Evolutionary conservation across 352 stramenopile species (phyloP).

Genomic region (Pseudoperonospora humuli): DNA sequence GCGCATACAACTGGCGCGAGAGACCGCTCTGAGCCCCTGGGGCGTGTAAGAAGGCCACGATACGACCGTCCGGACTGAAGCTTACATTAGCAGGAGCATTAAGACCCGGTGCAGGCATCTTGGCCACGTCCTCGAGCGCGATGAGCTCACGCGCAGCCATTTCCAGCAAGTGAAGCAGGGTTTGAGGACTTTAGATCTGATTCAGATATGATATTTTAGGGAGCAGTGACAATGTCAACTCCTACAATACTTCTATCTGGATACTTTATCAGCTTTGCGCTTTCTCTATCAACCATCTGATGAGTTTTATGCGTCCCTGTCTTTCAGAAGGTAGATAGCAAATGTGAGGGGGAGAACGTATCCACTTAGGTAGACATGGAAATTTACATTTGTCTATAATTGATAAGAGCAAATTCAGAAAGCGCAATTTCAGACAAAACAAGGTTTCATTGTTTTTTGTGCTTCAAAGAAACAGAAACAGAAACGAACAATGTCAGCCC

Average conservation of each 20-base stretch:
- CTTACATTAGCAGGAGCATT: constrained; percentile 68
- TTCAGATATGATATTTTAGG: constrained; percentile 12
- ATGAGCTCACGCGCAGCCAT: constrained; percentile 39
- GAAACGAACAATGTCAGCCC: constrained; percentile 67
- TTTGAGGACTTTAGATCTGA: neutral
- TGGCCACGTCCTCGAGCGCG: constrained; percentile 81
- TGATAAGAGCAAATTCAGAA: no score
- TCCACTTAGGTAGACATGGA: no score
- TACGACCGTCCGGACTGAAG: constrained; percentile 77
- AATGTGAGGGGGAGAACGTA: no score
- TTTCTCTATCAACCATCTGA: no score
- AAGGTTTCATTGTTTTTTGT: neutral
- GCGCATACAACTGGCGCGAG: constrained; percentile 76
- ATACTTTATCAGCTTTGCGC: no score
- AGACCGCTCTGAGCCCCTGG: constrained; percentile 68
- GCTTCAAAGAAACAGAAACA: neutral
- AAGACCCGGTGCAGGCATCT: constrained; percentile 79
- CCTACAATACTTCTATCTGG: no score
- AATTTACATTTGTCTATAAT: no score
- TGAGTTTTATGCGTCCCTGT: no score
- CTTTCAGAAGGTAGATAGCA: no score
- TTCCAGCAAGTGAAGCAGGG: neutral
- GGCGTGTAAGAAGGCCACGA: constrained; percentile 85
- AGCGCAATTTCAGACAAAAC: no score
- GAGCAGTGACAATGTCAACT: no score